Evolutionary conservation across 2,329 filamentous ascomycete species (phyloP), one percentile per base, ranked within the genome.

Genomic region (Fonsecaea pugnacius): DNA sequence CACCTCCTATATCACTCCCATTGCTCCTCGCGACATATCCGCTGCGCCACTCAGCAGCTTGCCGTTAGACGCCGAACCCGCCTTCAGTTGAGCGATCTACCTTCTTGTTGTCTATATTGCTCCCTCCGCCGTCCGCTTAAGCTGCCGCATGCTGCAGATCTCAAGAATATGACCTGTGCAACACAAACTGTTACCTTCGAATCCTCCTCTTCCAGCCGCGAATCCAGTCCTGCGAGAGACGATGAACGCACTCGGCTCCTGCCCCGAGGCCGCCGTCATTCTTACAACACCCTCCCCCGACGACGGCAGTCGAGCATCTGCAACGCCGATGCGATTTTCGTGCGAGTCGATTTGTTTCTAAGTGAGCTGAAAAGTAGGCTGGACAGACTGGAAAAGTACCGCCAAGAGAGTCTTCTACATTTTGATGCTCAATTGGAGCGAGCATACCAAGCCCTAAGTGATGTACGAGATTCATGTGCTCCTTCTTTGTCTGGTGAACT

Each of bases 361-460:
- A 85, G 89, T 43, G 92, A 98, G 75, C 84, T 99, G 50, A 93
- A 96, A 78, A 85, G 90, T 70, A 87, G 94, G 60, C 82, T 99
- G 53, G 92, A 96, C 73, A 90, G 92, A 76, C 85, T 98, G 53
- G 95, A 99, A 78, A 88, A 86, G 68, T 96, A 96, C 73, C 89
- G 91, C 68, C 91, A 96, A 72, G 82, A 94, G 59, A 90, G 89
- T 71, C 85, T 96, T 73, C 79, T 92, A 64, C 89, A 89, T 67
- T 84, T 96, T 70, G 95, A 99, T 76, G 84, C 89, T 51, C 91
- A 91, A 73, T 88, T 98, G 62, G 89, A 91, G 50, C 87, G 91
- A 70, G 92, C 94, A 21, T 96, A 96, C 77, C 84, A 88, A 16
- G 96, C 93, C 0, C 82, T 99, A 1, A 89, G 94, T 73, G 88